Percentiles rank a stretch among this genome's conserved stretches.
These are phyloP conservation scores for Clathrus columnatus DNA, from an alignment of 768 basidiomycete species.

Conservation along the genomic window DNA sequence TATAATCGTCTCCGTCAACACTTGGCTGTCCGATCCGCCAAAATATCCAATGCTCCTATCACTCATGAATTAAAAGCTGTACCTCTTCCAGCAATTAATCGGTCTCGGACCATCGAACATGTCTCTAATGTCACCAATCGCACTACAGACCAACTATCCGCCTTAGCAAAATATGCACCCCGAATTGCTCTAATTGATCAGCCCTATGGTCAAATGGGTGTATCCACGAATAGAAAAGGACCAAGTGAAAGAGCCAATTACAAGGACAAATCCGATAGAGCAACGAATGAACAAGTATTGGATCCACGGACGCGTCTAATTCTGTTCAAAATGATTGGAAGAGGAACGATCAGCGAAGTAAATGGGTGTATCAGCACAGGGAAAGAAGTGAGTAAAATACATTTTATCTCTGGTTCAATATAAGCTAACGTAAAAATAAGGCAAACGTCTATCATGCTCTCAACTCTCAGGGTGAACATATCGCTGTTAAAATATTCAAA, in stretches of 20 bases:
- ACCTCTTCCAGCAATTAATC: slow-evolving; percentile 63
- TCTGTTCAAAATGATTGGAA: slow-evolving; percentile 91
- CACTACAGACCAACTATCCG: slow-evolving; percentile 63
- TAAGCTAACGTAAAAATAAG: slow-evolving; percentile 29
- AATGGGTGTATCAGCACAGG: slow-evolving; percentile 97
- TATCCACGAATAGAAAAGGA: slow-evolving; percentile 86
- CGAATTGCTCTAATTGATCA: slow-evolving; percentile 66
- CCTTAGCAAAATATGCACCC: slow-evolving; percentile 68
- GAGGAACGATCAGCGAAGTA: slow-evolving; percentile 80
- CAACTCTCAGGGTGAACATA: slow-evolving; percentile 42
- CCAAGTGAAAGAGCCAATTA: slow-evolving; percentile 78
- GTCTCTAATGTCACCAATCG: slow-evolving; percentile 39
- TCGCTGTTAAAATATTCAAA: slow-evolving; percentile 97
- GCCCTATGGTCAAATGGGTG: slow-evolving; percentile 54
- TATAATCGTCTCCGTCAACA: slow-evolving; percentile 93
- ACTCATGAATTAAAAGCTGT: slow-evolving; percentile 32
- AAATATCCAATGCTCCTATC: slow-evolving; percentile 15
- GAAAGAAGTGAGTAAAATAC: slow-evolving; percentile 67
- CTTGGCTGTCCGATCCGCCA: slow-evolving; percentile 68
- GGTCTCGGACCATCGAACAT: slow-evolving; percentile 36
- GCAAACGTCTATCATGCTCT: slow-evolving; percentile 96
- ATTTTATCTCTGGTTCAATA: neutral
- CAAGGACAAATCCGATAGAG: slow-evolving; percentile 95
- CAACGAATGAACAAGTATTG: slow-evolving; percentile 93
- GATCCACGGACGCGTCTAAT: slow-evolving; percentile 94